Conservation (phyloP, 257 asterid genomes). For the Solanum pimpinellifolium region DNA sequence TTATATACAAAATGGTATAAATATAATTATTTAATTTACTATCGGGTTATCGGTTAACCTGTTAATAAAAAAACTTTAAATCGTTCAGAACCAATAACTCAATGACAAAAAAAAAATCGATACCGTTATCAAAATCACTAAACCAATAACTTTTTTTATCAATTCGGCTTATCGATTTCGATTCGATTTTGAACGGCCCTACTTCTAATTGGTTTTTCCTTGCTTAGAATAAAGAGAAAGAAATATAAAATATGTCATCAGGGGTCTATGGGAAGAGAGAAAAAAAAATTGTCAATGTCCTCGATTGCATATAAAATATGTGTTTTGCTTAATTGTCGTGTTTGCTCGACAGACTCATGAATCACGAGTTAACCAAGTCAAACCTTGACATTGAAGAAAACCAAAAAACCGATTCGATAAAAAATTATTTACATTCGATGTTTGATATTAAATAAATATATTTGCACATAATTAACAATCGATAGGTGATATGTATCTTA, state of each 20-base stretch:
- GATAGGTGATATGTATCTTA: not conserved
- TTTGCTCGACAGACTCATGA: not conserved
- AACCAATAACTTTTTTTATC: no score
- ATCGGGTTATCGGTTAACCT: no score
- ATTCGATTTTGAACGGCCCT: no score
- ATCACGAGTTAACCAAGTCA: constrained; percentile 3
- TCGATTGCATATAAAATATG: not conserved
- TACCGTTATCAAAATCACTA: no score
- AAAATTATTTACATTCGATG: not conserved
- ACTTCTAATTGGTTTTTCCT: not conserved
- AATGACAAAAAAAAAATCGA: no score
- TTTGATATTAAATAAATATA: not conserved
- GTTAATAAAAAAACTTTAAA: no score
- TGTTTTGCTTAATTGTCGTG: not conserved
- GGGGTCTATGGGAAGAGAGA: not conserved
- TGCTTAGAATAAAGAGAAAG: not conserved
- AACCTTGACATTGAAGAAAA: constrained; percentile 23
- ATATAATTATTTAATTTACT: no score
- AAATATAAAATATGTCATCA: not conserved
- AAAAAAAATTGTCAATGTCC: not conserved
- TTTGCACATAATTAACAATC: not conserved
- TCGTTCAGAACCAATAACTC: no score
- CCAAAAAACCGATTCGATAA: not conserved
- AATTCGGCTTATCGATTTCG: no score
- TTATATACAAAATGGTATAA: no score